These are phyloP conservation scores for Lipomyces japonicus DNA, from an alignment of 805 yeast genomes.

Conservation along the genomic window DNA sequence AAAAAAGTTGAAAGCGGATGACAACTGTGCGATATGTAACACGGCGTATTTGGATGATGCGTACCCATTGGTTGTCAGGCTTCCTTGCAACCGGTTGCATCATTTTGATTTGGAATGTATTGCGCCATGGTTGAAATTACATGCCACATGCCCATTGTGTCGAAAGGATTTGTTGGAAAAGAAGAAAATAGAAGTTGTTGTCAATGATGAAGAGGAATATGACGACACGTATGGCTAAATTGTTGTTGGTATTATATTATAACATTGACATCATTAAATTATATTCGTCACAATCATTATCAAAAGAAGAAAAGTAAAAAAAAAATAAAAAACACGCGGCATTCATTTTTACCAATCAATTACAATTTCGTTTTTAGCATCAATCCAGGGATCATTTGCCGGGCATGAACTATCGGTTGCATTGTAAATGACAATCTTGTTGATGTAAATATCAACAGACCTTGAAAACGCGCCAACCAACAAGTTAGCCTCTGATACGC, in stretches of 20 bases:
- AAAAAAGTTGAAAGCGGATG: conserved; percentile 42
- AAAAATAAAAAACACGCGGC: no score
- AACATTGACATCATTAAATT: no score
- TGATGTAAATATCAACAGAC: background rate
- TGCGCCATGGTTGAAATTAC: conserved; percentile 75
- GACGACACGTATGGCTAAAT: conserved; percentile 67
- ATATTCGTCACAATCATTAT: no score
- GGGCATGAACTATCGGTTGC: background rate
- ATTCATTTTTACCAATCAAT: background rate
- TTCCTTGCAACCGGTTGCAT: conserved; percentile 67
- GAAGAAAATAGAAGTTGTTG: conserved; percentile 50
- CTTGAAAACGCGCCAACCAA: background rate
- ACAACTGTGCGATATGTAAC: conserved; percentile 83
- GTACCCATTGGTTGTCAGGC: conserved; percentile 72
- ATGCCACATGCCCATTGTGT: conserved; percentile 73
- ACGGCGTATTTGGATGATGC: conserved; percentile 64
- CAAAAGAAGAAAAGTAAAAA: no score
- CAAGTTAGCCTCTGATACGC: background rate
- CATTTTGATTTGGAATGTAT: conserved; percentile 85
- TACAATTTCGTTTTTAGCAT: background rate
- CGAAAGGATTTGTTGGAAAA: conserved; percentile 62
- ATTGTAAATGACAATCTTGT: background rate
- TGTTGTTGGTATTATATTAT: no score
- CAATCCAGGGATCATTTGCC: background rate
- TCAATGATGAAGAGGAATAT: conserved; percentile 66